phyloP scores from a whole-genome alignment of 2,329 filamentous ascomycete genomes.

The Sordariomycetes sp. region DNA sequence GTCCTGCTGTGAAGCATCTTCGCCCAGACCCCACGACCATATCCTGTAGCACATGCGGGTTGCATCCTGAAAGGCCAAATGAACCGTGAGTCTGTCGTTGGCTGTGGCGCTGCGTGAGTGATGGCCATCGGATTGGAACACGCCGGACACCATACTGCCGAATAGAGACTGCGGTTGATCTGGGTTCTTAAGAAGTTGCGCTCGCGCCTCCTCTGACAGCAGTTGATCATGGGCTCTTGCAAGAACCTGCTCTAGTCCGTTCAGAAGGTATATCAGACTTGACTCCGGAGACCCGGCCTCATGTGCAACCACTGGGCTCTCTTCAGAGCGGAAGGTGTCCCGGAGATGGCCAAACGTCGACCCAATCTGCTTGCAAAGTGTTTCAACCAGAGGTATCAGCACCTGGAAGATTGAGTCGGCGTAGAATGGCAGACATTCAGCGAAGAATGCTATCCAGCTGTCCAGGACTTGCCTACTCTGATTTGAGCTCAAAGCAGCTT shows the following conservation, averaged over 20 bases:
- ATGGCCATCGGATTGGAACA: slow-evolving; percentile 70
- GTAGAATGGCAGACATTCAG: slow-evolving; percentile 77
- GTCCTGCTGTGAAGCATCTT: slow-evolving; percentile 52
- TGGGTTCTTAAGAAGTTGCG: slow-evolving; percentile 62
- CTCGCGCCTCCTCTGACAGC: slow-evolving; percentile 63
- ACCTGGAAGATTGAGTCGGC: slow-evolving; percentile 81
- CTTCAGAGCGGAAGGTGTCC: slow-evolving; percentile 42
- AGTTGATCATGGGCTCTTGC: slow-evolving; percentile 80
- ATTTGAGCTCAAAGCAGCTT: slow-evolving; percentile 67
- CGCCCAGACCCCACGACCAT: slow-evolving; percentile 81
- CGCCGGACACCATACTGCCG: slow-evolving; percentile 86
- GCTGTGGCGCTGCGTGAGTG: slow-evolving; percentile 78
- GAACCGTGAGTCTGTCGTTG: slow-evolving; percentile 85
- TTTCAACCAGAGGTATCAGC: slow-evolving; percentile 83
- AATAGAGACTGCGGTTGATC: slow-evolving; percentile 84
- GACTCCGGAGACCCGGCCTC: slow-evolving; percentile 47
- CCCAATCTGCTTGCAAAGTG: slow-evolving; percentile 71
- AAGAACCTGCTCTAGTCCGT: slow-evolving; percentile 83
- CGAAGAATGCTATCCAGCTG: slow-evolving; percentile 82
- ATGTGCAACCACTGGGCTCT: slow-evolving; percentile 8
- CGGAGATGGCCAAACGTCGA: slow-evolving; percentile 64
- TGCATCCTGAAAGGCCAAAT: slow-evolving; percentile 94
- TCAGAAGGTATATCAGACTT: slow-evolving; percentile 76
- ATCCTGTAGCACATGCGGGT: slow-evolving; percentile 87
- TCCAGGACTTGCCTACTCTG: slow-evolving; percentile 73